These are phyloP conservation scores for Pleurotus sapidus DNA, from an alignment of 768 basidiomycete species.

Conservation along the genomic window DNA sequence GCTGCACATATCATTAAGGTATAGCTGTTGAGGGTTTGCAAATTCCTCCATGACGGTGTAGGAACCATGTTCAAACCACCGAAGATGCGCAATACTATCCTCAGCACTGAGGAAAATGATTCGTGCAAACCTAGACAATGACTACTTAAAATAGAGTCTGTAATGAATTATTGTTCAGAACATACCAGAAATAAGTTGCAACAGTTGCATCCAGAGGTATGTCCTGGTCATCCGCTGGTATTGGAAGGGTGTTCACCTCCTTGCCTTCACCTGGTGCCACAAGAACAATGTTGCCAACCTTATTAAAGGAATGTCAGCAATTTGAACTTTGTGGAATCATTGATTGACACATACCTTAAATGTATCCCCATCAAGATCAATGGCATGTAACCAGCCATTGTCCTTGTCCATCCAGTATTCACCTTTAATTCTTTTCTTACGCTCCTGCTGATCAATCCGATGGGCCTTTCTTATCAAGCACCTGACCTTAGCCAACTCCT, in stretches of 20 bases:
- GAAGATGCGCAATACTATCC: slow-evolving; percentile 51
- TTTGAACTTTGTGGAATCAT: not conserved
- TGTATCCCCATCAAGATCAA: slow-evolving; percentile 37
- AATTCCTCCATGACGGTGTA: slow-evolving; percentile 59
- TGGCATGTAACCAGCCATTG: slow-evolving; percentile 13
- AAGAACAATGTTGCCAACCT: slow-evolving; percentile 66
- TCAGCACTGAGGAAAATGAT: slow-evolving; percentile 52
- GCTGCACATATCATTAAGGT: slow-evolving; percentile 55
- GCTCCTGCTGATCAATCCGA: no score
- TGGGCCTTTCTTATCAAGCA: slow-evolving; percentile 22
- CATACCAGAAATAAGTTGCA: slow-evolving; percentile 65
- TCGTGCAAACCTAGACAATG: slow-evolving; percentile 57
- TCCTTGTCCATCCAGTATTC: no score
- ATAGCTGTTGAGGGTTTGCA: slow-evolving; percentile 62
- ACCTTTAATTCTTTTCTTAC: no score
- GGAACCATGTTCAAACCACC: slow-evolving; percentile 73
- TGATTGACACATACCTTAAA: slow-evolving; percentile 36
- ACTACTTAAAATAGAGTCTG: not conserved
- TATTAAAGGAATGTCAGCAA: slow-evolving; percentile 5
- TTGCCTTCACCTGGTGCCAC: slow-evolving; percentile 34
- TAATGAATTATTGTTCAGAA: not conserved
- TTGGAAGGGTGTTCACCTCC: slow-evolving; percentile 19
- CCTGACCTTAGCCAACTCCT: slow-evolving; percentile 21
- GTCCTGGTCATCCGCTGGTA: slow-evolving; percentile 30
- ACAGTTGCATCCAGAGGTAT: slow-evolving; percentile 39